A percentile compares a stretch with the other conserved stretches of the same genome.
These are phyloP conservation scores for Metschnikowia lachancei DNA, from an alignment of 805 yeast genomes.

Conservation along the genomic window DNA sequence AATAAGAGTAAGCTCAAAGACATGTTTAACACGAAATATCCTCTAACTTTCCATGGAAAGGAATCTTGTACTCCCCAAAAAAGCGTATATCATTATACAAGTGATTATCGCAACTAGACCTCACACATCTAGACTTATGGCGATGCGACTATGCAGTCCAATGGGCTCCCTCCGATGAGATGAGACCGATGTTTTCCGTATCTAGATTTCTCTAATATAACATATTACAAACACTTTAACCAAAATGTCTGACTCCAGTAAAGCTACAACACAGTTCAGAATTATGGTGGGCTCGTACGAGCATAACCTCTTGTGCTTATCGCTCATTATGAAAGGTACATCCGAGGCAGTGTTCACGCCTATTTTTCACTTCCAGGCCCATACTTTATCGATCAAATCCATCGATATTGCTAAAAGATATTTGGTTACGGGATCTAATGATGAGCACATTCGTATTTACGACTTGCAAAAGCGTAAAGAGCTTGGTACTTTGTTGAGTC, in stretches of 20 bases:
- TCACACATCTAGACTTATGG: too few species aligned
- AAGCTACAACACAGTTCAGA: conserved; percentile 50
- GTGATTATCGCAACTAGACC: too few species aligned
- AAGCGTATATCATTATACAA: too few species aligned
- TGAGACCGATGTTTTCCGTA: conserved; percentile 3
- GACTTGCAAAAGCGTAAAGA: conserved; percentile 93
- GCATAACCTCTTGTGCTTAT: conserved; percentile 83
- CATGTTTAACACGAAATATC: too few species aligned
- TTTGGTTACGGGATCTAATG: conserved; percentile 90
- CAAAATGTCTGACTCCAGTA: conserved; percentile 11
- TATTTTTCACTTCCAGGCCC: conserved; percentile 94
- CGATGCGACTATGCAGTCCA: conserved; percentile 4
- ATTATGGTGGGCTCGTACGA: conserved; percentile 94
- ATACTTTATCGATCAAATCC: conserved; percentile 80
- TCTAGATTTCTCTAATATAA: background rate
- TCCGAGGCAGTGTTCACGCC: conserved; percentile 73
- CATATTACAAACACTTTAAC: background rate
- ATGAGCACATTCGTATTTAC: conserved; percentile 90
- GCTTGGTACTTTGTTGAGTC: conserved; percentile 84
- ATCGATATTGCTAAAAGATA: conserved; percentile 81
- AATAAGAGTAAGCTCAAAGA: too few species aligned
- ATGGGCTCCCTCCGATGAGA: conserved; percentile 3
- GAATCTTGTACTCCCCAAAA: too few species aligned
- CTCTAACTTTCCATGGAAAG: too few species aligned
- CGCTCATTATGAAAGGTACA: conserved; percentile 54